Conservation (phyloP, 1,284 basidiomycete genomes). For the Tylopilus sp. region DNA sequence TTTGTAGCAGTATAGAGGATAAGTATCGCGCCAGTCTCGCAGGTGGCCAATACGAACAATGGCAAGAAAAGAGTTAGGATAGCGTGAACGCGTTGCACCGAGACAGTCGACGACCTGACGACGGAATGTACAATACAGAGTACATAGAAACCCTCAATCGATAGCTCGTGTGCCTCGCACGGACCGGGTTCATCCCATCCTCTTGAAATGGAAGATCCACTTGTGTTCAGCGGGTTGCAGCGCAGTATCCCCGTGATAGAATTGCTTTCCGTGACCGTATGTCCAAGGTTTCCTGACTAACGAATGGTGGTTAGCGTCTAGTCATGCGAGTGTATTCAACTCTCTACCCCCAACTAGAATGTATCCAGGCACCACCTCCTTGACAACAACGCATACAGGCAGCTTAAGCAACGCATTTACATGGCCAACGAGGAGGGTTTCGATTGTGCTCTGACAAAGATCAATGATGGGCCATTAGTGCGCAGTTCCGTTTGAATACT, state of each 20-base stretch:
- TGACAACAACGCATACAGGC: constrained; percentile 28
- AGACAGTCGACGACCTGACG: constrained; percentile 3
- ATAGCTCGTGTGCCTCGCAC: neutral
- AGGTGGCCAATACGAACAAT: constrained; percentile 66
- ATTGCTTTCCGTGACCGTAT: constrained; percentile 40
- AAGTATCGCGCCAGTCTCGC: constrained; percentile 71
- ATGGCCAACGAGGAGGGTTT: constrained; percentile 36
- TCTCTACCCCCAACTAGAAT: constrained; percentile 32
- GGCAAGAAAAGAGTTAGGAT: constrained; percentile 71
- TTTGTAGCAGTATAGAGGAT: constrained; percentile 77
- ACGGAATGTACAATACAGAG: neutral
- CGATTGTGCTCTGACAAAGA: constrained; percentile 28
- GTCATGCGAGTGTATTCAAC: neutral
- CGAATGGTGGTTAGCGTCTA: constrained; percentile 10
- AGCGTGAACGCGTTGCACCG: neutral
- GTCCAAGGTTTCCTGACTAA: constrained; percentile 39
- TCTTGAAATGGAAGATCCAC: constrained; percentile 36
- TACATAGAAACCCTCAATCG: constrained; percentile 1
- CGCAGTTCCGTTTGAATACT: constrained; percentile 9
- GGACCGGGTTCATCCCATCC: constrained; percentile 1
- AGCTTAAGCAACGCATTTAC: constrained; percentile 23
- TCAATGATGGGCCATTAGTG: neutral
- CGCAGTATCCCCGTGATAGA: constrained; percentile 29
- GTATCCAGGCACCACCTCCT: constrained; percentile 25
- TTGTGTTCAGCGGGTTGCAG: constrained; percentile 39